phyloP scores from a whole-genome alignment of 768 basidiomycete species.

The Macrolepiota fuliginosa region DNA sequence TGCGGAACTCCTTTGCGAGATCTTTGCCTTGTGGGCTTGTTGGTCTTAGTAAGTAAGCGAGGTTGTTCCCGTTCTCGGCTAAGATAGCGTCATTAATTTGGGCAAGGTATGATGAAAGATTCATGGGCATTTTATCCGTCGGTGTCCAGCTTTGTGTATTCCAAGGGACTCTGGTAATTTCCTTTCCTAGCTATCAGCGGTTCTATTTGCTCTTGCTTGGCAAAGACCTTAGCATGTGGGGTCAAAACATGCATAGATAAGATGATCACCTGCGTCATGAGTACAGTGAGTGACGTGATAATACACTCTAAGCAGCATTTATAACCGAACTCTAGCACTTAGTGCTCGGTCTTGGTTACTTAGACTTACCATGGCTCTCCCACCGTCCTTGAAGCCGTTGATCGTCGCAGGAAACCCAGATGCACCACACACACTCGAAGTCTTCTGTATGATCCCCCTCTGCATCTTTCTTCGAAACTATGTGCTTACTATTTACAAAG shows the following conservation, averaged over 20 bases:
- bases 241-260: background rate
- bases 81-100: slow-evolving; percentile 61
- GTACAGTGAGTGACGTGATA: background rate
- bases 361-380: slow-evolving; percentile 62
- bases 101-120: slow-evolving; percentile 57
- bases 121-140: slow-evolving; percentile 35
- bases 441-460: slow-evolving; percentile 55
- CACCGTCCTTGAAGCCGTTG: slow-evolving; percentile 67
- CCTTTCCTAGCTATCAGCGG: background rate
- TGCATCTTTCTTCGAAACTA: background rate
- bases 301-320: background rate
- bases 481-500: slow-evolving; percentile 29
- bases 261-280: background rate
- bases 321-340: background rate
- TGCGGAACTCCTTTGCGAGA: slow-evolving; percentile 69
- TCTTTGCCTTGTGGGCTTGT: slow-evolving; percentile 78
- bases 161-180: background rate
- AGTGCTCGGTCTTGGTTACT: background rate
- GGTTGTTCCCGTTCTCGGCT: slow-evolving; percentile 62
- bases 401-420: slow-evolving; percentile 55
- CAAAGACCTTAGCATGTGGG: background rate
- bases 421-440: slow-evolving; percentile 76
- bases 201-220: background rate
- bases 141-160: background rate
- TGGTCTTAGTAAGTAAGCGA: slow-evolving; percentile 74